Conservation (phyloP, 768 basidiomycete species). For the Tricholoma flavovirens region DNA sequence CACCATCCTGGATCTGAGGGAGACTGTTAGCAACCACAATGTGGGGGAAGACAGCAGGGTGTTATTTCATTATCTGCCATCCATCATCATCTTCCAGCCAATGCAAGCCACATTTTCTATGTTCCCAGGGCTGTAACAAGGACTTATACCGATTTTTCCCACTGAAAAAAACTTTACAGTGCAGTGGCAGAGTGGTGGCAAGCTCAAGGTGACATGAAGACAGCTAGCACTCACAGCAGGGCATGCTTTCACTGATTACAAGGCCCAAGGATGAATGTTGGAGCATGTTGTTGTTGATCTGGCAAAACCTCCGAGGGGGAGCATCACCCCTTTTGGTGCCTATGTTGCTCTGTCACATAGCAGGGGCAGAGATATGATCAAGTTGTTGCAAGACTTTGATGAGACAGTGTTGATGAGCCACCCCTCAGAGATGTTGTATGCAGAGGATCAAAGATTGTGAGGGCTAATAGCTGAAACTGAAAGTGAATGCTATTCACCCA, state of each 20-base stretch:
- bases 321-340: slow-evolving; percentile 23
- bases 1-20: slow-evolving; percentile 27
- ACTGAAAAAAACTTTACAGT: slow-evolving; percentile 1
- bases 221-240: slow-evolving; percentile 28
- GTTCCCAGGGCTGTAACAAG: slow-evolving; percentile 21
- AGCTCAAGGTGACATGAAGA: slow-evolving; percentile 11
- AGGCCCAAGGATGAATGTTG: slow-evolving; percentile 35
- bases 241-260: slow-evolving; percentile 38
- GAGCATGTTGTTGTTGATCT: slow-evolving; percentile 31
- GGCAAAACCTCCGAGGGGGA: slow-evolving; percentile 18
- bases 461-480: background rate
- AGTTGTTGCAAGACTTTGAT: slow-evolving; percentile 28
- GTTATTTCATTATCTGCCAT: slow-evolving; percentile 26
- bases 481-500: no score
- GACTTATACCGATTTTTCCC: slow-evolving; percentile 22
- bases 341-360: slow-evolving; percentile 32
- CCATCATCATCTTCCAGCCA: slow-evolving; percentile 26
- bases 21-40: slow-evolving; percentile 8
- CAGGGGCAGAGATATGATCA: slow-evolving; percentile 20
- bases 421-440: slow-evolving; percentile 11
- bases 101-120: slow-evolving; percentile 4
- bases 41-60: slow-evolving; percentile 28
- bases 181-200: background rate
- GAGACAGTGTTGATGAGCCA: slow-evolving; percentile 18
- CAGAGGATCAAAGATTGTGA: slow-evolving; percentile 16